Evolutionary conservation across 441 rosid species (phyloP).

Genomic region (Metrosideros polymorpha): DNA sequence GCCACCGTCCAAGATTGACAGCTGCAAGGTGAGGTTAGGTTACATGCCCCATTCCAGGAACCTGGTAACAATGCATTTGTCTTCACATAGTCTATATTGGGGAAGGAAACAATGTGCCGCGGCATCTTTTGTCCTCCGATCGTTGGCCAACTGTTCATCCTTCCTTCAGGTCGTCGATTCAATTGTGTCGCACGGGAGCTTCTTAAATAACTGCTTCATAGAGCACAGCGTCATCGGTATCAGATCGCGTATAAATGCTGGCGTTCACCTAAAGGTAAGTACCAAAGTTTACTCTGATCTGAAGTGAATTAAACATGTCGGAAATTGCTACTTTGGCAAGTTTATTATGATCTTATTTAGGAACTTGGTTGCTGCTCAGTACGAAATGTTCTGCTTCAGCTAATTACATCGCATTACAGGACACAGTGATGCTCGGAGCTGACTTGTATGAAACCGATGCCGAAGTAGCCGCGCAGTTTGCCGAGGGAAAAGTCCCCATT

Average conservation of each 20-base stretch:
- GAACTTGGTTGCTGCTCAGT: neutral
- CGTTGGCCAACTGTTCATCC: neutral
- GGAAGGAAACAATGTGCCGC: neutral
- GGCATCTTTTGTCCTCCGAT: neutral
- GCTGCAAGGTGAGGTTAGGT: constrained; percentile 44
- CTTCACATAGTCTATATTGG: neutral
- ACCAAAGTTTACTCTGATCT: neutral
- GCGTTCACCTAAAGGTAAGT: constrained; percentile 69
- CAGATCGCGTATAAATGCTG: constrained; percentile 62
- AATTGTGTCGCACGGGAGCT: constrained; percentile 86
- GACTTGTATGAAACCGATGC: constrained; percentile 82
- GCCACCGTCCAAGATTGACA: constrained; percentile 75
- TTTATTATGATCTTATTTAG: neutral
- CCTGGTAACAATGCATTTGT: neutral
- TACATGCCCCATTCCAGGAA: neutral
- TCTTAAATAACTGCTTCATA: constrained; percentile 49
- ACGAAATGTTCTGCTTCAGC: neutral
- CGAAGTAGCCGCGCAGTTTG: constrained; percentile 48
- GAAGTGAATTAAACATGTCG: neutral
- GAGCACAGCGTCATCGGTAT: constrained; percentile 88
- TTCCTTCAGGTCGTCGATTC: constrained; percentile 63
- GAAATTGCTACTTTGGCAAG: neutral
- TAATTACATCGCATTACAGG: constrained; percentile 25
- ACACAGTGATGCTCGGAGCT: constrained; percentile 91
- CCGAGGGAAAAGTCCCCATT: constrained; percentile 68